A percentile compares a stretch with the other conserved stretches of the same genome.
Conservation (phyloP, 768 basidiomycete genomes). For the Mycena venus region DNA sequence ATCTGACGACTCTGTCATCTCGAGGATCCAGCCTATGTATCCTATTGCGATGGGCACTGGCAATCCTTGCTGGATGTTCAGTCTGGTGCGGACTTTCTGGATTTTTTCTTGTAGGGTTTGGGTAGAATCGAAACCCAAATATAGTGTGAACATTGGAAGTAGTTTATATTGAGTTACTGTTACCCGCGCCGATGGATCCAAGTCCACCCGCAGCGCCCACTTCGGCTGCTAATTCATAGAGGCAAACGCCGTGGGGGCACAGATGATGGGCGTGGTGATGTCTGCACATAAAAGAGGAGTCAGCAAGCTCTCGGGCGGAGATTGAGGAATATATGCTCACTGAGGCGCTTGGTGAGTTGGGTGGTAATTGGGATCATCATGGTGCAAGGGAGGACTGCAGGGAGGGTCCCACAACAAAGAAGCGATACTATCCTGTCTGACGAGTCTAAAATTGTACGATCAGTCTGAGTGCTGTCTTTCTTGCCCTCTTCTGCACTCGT, state of each 20-base stretch:
- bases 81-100: conserved; percentile 48
- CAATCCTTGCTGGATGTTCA: conserved; percentile 44
- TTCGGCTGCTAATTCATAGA: conserved; percentile 52
- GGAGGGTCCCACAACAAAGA: too few relatives aligned
- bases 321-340: conserved; percentile 36
- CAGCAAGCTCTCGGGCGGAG: neutral
- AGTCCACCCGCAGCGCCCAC: conserved; percentile 69
- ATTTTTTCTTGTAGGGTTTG: conserved; percentile 55
- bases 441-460: too few relatives aligned
- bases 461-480: too few relatives aligned
- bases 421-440: neutral
- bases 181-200: conserved; percentile 68
- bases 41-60: conserved; percentile 71
- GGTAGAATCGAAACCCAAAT: conserved; percentile 53
- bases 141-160: neutral
- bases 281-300: conserved; percentile 50
- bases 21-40: conserved; percentile 69
- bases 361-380: conserved; percentile 40
- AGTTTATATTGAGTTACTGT: neutral
- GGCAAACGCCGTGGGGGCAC: conserved; percentile 71
- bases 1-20: conserved; percentile 51
- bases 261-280: conserved; percentile 63
- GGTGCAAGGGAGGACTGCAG: too few relatives aligned
- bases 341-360: conserved; percentile 53
- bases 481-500: too few relatives aligned